phyloP scores from a whole-genome alignment of 257 asterid species.

The Fraxinus quadrangulata region DNA sequence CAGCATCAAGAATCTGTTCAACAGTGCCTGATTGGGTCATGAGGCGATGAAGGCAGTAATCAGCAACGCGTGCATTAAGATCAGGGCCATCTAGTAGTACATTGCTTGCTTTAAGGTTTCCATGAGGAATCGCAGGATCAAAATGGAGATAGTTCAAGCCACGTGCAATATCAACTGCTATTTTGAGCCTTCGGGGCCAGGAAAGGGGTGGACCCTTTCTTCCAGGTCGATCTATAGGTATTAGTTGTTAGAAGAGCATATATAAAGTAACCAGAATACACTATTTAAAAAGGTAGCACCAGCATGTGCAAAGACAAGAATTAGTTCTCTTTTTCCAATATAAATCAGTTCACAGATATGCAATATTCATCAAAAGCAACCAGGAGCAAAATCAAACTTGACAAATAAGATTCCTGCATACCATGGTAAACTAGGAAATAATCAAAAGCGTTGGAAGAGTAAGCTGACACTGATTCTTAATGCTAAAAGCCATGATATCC shows the following conservation, averaged over 20 bases:
- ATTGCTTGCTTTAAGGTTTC: constrained; percentile 91
- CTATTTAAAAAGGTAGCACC: not conserved
- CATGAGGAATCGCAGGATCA: constrained; percentile 93
- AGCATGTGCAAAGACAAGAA: not conserved
- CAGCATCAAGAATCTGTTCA: constrained; percentile 92
- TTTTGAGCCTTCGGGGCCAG: constrained; percentile 90
- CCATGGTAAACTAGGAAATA: not conserved
- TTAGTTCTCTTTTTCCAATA: not conserved
- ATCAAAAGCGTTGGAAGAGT: not conserved
- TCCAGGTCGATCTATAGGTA: constrained; percentile 81
- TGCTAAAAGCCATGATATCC: not conserved
- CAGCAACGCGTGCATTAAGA: constrained; percentile 78
- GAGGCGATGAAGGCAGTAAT: constrained; percentile 94
- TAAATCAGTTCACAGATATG: not conserved
- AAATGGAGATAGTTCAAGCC: constrained; percentile 99
- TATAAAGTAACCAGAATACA: not conserved
- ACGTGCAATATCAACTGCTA: constrained; percentile 95
- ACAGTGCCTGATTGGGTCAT: constrained; percentile 92
- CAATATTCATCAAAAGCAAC: not conserved
- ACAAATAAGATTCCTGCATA: not conserved
- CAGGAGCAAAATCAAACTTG: not conserved
- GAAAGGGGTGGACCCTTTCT: constrained; percentile 76
- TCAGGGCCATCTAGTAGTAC: constrained; percentile 83
- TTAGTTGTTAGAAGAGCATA: constrained; percentile 9
- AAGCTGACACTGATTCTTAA: not conserved